A percentile compares a stretch with the other conserved stretches of the same genome.
phyloP scores from a whole-genome alignment of 805 yeast species.

The Candida nonsorbophila region DNA sequence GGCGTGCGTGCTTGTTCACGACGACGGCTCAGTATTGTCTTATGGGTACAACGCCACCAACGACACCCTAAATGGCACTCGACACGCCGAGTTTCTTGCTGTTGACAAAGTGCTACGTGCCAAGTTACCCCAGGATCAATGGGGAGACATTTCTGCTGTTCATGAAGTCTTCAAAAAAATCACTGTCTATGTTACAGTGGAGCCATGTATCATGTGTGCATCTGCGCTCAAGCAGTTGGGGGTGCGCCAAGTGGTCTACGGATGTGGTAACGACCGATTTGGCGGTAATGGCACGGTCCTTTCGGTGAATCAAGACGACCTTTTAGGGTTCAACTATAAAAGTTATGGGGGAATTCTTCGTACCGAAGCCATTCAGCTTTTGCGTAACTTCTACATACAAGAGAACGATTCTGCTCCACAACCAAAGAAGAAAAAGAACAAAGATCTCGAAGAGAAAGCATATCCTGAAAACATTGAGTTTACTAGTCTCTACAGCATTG shows the following conservation, averaged over 20 bases:
- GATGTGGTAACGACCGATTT: conserved; percentile 91
- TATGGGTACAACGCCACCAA: conserved; percentile 86
- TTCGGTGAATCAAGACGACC: conserved; percentile 27
- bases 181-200: conserved; percentile 87
- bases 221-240: conserved; percentile 80
- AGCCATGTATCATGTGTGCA: conserved; percentile 98
- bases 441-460: conserved; percentile 48
- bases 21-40: conserved; percentile 49
- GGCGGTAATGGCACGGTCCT: conserved; percentile 95
- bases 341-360: conserved; percentile 76
- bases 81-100: conserved; percentile 91
- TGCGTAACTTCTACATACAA: conserved; percentile 78
- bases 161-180: conserved; percentile 45
- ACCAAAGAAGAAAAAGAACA: conserved; percentile 69
- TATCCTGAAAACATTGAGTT: conserved; percentile 59
- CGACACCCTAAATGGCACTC: conserved; percentile 75
- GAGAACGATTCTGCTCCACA: conserved; percentile 84
- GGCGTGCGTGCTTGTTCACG: conserved; percentile 29
- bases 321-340: conserved; percentile 30
- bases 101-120: conserved; percentile 23
- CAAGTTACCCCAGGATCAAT: conserved; percentile 14
- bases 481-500: conserved; percentile 43
- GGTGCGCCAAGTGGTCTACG: conserved; percentile 71
- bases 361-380: conserved; percentile 75
- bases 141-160: conserved; percentile 12